Conservation (phyloP, 805 yeast genomes). For the Nakazawaea anatomiae region DNA sequence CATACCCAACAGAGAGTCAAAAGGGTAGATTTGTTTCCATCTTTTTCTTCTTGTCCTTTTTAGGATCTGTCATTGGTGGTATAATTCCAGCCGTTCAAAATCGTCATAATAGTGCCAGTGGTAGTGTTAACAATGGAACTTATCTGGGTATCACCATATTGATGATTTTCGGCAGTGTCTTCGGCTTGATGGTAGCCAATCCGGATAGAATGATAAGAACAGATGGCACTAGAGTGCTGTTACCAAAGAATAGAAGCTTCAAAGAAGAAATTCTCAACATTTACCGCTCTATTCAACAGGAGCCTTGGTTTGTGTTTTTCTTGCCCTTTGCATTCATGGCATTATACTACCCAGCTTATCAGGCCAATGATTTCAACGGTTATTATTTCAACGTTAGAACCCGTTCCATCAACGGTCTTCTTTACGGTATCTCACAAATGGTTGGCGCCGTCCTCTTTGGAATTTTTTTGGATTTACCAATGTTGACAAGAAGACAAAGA, state of each 20-base stretch:
- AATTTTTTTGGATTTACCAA: conserved; percentile 4
- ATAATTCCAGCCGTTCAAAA: conserved; percentile 7
- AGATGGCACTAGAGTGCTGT: conserved; percentile 4
- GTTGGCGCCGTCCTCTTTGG: conserved; percentile 7
- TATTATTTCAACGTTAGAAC: conserved; percentile 9
- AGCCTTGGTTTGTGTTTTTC: conserved; percentile 6
- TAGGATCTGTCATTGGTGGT: conserved; percentile 9
- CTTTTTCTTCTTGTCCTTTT: conserved; percentile 6
- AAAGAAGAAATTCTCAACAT: not conserved
- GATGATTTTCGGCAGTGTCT: conserved; percentile 2
- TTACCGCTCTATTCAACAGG: not conserved
- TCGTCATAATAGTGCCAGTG: conserved; percentile 1
- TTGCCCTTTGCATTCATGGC: conserved; percentile 9
- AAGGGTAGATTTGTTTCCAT: conserved; percentile 9
- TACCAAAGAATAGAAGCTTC: not conserved
- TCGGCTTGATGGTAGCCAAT: conserved; percentile 3
- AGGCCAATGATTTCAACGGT: conserved; percentile 7
- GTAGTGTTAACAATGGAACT: conserved; percentile 7
- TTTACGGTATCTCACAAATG: conserved; percentile 8
- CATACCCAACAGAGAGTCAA: conserved; percentile 4
- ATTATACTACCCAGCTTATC: conserved; percentile 7
- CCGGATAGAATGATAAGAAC: conserved; percentile 3
- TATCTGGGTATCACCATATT: conserved; percentile 6
- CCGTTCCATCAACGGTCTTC: conserved; percentile 6
- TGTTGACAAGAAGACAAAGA: conserved; percentile 5